These are phyloP conservation scores for Fusarium anthophilum DNA, from an alignment of 2,329 filamentous ascomycete genomes.

Conservation along the genomic window DNA sequence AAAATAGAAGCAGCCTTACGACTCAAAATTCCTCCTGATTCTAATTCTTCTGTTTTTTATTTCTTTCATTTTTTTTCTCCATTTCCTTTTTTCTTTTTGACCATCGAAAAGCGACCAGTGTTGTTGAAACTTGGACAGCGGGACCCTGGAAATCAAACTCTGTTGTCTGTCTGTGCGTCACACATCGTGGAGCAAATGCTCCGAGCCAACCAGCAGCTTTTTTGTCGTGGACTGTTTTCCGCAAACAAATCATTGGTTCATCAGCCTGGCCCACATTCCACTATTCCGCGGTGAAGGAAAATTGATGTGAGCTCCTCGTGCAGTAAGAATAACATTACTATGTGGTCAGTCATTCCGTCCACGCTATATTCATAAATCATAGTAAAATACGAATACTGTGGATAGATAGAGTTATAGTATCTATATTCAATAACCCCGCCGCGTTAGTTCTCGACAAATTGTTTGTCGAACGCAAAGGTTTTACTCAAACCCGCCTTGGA, in stretches of 20 bases:
- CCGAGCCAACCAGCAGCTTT: background rate
- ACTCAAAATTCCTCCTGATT: background rate
- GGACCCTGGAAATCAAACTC: background rate
- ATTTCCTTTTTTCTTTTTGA: too few relatives aligned
- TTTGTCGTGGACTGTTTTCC: background rate
- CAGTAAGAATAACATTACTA: too few relatives aligned
- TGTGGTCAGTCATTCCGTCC: too few relatives aligned
- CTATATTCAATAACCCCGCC: too few relatives aligned
- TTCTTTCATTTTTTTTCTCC: background rate
- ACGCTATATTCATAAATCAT: too few relatives aligned
- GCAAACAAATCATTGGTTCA: background rate
- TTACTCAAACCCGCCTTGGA: too few relatives aligned
- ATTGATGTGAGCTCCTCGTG: background rate
- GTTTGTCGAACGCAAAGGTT: too few relatives aligned
- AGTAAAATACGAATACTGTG: too few relatives aligned
- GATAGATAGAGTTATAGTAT: too few relatives aligned
- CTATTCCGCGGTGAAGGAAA: too few relatives aligned
- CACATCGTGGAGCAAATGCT: background rate
- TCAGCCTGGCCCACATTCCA: too few relatives aligned
- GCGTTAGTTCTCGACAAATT: too few relatives aligned
- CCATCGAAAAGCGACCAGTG: rapidly evolving
- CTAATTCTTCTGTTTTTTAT: rapidly evolving
- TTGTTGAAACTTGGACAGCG: background rate
- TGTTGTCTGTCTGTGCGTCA: background rate
- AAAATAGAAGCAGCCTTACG: background rate